Base-by-base conservation (phyloP, 805 yeast genomes). In the Lachancea thermotolerans region DNA sequence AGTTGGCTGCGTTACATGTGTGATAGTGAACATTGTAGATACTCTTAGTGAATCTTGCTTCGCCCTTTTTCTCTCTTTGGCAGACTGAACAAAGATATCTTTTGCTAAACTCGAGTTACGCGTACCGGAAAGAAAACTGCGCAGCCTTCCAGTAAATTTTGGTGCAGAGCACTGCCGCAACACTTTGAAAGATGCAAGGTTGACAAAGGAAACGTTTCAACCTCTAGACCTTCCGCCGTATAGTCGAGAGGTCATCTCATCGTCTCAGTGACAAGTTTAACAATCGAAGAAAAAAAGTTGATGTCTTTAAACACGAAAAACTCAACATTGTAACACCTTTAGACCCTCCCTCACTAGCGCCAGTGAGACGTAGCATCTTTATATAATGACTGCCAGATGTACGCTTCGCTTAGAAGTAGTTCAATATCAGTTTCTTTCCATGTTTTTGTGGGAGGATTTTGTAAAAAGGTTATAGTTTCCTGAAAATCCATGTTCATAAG, bases 381-480 rank as follows among this genome's bases (percentile, higher is more conserved):
- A 62, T 87, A 93, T 34, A 93, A 70, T 44, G 91, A 81, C 67
- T 90, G 97, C 97, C 97, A 93, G 57, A 93, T 88, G 64, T 80
- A 93, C 0, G 98, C 99, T 64, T 93, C 97, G 66, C 97, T 88
- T 46, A 93, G 67, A 66, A 93, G 73, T 70, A 93, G 74, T 65
- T 93, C 98, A 35, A 93, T 80, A 56, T 93, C 97, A 59, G 83
- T 83, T 50, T 86, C 95, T 2, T 73, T 74, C 99, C 99, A 93
- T 33, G 72, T 68, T 40, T 72, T 69, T 0, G 98, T 93, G 21
- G 97, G 97, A 9, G 90, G 83, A 49, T 84, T 85, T 64, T 93
- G 99, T 40, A 93, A 69, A 59, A 87, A 91, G 64, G 95, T 82
- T 68, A 93, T 80, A 31, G 89, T 86, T 50, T 88, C 98, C 67